Evolutionary conservation across 345 rosid genomes (phyloP), one percentile per base, ranked within the genome.

Genomic region (Balakata baccata): DNA sequence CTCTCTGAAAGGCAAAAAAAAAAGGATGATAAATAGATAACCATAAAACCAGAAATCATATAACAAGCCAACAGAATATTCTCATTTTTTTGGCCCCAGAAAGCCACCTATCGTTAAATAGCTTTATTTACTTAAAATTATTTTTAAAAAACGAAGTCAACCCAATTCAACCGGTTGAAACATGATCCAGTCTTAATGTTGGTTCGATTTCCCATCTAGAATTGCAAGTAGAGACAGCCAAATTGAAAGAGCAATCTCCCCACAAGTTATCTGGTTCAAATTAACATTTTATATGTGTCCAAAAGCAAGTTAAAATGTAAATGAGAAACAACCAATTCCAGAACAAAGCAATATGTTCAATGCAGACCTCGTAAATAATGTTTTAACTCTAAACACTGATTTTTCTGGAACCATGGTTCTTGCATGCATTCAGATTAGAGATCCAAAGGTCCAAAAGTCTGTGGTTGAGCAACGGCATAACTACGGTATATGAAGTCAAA

Each of bases 1-100:
- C 82, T 71, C 82, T 90, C 98, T 92, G 94, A 67, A 45, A 50
- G 20, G 14, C 79, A 61, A 20, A 46, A 54, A 20, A 5, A 69
- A 46, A 16, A 0, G 0, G 16, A 41, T 29, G 34, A 29, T 1
- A 37, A 34, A 14, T 49, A 8, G 3, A 64, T 53, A 69, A 67
- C 34, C 60, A 23, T 20, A 65, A 11, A 47, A 37, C 37, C 39
- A 23, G 3, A 5, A 73, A 66, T 17, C n/a, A 9, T 7, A 9
- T 7, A 34, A 13, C 39, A 46, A 18, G 17, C 38, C 43, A 50
- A 39, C 37, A 12, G 8, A 16, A 0, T 49, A 37, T 38, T 54
- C n/a, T 69, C 58, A 38, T 43, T n/a, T 23, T 57, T 29, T 45
- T 58, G 53, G 60, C 13, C 45, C 17, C 16, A 29, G 34, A 29